A percentile compares a stretch with the other conserved stretches of the same genome.
phyloP scores from a whole-genome alignment of 805 yeast species.

The Danielia oregonensis region DNA sequence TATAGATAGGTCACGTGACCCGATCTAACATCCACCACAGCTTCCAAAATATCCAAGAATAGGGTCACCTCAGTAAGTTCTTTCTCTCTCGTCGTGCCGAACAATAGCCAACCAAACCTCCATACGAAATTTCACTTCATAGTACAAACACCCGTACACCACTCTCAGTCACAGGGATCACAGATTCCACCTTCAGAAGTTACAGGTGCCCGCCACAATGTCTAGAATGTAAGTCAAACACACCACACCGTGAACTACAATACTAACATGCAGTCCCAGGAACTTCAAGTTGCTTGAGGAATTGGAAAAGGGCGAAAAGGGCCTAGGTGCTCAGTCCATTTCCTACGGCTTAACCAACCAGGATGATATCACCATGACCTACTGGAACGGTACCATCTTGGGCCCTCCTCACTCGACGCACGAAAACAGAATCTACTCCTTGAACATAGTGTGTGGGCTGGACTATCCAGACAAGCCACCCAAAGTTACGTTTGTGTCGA shows the following conservation, averaged over 20 bases:
- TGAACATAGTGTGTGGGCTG: slow-evolving; percentile 77
- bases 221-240: slow-evolving; percentile 43
- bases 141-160: slow-evolving; percentile 6
- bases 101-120: no score
- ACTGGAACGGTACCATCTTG: slow-evolving; percentile 96
- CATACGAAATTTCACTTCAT: no score
- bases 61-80: no score
- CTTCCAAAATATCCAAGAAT: no score
- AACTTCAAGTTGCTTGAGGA: slow-evolving; percentile 93
- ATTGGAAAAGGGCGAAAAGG: slow-evolving; percentile 97
- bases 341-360: slow-evolving; percentile 90
- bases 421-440: slow-evolving; percentile 88
- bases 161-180: neutral
- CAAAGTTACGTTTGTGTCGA: slow-evolving; percentile 69
- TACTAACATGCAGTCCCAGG: slow-evolving; percentile 61
- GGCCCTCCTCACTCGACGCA: slow-evolving; percentile 93
- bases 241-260: neutral
- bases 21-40: no score
- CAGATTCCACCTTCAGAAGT: neutral
- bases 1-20: no score
- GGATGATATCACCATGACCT: slow-evolving; percentile 88
- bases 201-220: slow-evolving; percentile 21
- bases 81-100: no score
- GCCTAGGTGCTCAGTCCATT: slow-evolving; percentile 93
- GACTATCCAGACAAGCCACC: slow-evolving; percentile 92